Base-by-base conservation (phyloP, 108 stramenopile species). In the Seminavis robusta region DNA sequence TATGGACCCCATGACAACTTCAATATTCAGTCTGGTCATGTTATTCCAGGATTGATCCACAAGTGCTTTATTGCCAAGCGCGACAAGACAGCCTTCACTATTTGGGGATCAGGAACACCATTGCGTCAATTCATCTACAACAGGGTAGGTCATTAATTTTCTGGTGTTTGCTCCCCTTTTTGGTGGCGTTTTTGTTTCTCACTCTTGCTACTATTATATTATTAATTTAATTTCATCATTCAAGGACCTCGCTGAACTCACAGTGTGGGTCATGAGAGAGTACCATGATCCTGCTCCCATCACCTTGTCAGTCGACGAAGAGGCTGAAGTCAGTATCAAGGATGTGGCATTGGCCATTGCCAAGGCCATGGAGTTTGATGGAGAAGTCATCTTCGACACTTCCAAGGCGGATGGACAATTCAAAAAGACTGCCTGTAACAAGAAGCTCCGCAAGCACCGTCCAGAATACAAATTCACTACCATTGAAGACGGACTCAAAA, bases 21-120 rank as follows among this genome's bases (percentile, higher is more conserved):
- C 70, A 76, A 68, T 59, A 92, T 95, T 66, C 66, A 95, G 67
- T 86, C 88, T 63, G 98, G 98, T 51, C 98, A 99, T 59, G 98
- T 99, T 43, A 95, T 99, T 63, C 98, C 98, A 0, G 98, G 98
- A 11, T 84, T 99, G 47, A 97, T 99, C 57, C 98, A 99, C 79
- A 99, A 99, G 67, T 96, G 95, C 53, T 97, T 95, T 79, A 51
- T 86, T 27, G 98, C 98, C 61, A 97, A 97, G 70, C 58, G 67
- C 46, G 74, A 94, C 28, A 72, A 69, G 20, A 95, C 94, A 6
- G 88, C 94, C 26, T 94, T 98, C 53, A 80, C 77, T 37, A 95
- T 99, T 50, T 99, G 98, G 98, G 98, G 98, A 2, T 77, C 77
- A 41, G 98, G 98, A 25, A 88, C 84, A 11, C 97, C 98, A 30